A percentile compares a stretch with the other conserved stretches of the same genome.
Conservation (phyloP, 768 basidiomycete species). For the Mycena leptocephala region DNA sequence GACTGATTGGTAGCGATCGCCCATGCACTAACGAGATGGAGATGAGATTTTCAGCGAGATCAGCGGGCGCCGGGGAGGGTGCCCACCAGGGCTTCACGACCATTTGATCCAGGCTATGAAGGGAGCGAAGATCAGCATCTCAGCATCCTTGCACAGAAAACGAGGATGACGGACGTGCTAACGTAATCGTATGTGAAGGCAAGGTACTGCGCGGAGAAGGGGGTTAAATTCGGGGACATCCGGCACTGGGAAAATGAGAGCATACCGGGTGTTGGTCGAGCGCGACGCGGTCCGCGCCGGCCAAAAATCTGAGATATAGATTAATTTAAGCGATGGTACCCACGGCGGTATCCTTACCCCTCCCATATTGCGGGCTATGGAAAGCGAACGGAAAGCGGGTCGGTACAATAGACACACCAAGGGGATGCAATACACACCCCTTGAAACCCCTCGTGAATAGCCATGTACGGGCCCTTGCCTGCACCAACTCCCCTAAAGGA, state of each 20-base stretch:
- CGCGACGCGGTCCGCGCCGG: slow-evolving; percentile 82
- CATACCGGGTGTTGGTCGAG: slow-evolving; percentile 87
- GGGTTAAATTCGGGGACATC: slow-evolving; percentile 27
- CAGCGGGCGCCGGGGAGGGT: slow-evolving; percentile 41
- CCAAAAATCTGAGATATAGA: slow-evolving; percentile 69
- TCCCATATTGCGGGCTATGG: slow-evolving; percentile 62
- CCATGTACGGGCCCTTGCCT: slow-evolving; percentile 69
- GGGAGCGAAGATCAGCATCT: slow-evolving; percentile 25
- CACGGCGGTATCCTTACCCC: slow-evolving; percentile 50
- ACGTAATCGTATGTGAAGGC: slow-evolving; percentile 59
- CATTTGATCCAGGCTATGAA: slow-evolving; percentile 55
- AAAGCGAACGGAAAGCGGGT: neutral
- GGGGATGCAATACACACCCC: slow-evolving; percentile 53
- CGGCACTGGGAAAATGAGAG: slow-evolving; percentile 62
- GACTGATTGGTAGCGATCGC: slow-evolving; percentile 72
- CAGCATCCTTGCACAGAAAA: neutral
- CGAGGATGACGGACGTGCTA: slow-evolving; percentile 53
- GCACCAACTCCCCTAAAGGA: slow-evolving; percentile 74
- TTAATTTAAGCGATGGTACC: neutral
- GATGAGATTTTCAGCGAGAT: slow-evolving; percentile 22
- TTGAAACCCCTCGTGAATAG: slow-evolving; percentile 79
- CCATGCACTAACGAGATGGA: slow-evolving; percentile 55
- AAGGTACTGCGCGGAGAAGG: slow-evolving; percentile 57
- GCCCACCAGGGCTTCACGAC: slow-evolving; percentile 63
- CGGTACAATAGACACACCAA: neutral